Conservation (phyloP, 768 basidiomycete species). For the Gloeophyllum trabeum region DNA sequence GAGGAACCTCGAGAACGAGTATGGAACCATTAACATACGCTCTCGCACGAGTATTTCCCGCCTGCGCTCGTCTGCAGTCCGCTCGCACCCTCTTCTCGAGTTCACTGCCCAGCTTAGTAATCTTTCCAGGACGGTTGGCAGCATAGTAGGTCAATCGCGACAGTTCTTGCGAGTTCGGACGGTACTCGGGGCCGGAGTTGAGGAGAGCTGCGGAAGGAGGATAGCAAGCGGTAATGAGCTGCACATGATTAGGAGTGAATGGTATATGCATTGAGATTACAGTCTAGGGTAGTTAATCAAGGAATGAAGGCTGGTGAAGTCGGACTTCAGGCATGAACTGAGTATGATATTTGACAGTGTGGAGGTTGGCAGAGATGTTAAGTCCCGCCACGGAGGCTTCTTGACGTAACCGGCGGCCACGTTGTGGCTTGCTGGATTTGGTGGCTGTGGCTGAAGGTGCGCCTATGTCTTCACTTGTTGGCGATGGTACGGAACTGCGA, state of each 20-base stretch:
- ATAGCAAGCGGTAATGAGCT: conserved; percentile 79
- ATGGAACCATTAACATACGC: conserved; percentile 42
- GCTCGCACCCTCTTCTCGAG: conserved; percentile 61
- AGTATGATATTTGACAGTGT: neutral
- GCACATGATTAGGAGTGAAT: conserved; percentile 78
- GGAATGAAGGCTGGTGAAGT: too few relatives aligned
- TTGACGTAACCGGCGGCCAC: too few relatives aligned
- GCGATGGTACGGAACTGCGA: neutral
- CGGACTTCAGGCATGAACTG: too few relatives aligned
- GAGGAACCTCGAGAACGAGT: conserved; percentile 1
- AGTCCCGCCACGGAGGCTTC: too few relatives aligned
- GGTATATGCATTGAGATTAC: conserved; percentile 64
- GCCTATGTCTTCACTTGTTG: neutral
- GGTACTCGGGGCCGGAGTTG: conserved; percentile 66
- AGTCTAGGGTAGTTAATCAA: too few relatives aligned
- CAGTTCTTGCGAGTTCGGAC: conserved; percentile 76
- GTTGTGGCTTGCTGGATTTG: neutral
- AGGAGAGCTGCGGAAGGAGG: conserved; percentile 67
- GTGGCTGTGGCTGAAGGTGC: neutral
- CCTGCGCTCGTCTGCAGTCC: conserved; percentile 58
- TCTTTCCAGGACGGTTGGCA: conserved; percentile 71
- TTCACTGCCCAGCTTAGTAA: conserved; percentile 65
- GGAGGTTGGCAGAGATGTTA: too few relatives aligned
- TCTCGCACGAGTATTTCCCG: conserved; percentile 67
- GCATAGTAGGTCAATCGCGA: conserved; percentile 83